Base-by-base conservation (phyloP, 805 yeast species). In the Yarrowia porcina region DNA sequence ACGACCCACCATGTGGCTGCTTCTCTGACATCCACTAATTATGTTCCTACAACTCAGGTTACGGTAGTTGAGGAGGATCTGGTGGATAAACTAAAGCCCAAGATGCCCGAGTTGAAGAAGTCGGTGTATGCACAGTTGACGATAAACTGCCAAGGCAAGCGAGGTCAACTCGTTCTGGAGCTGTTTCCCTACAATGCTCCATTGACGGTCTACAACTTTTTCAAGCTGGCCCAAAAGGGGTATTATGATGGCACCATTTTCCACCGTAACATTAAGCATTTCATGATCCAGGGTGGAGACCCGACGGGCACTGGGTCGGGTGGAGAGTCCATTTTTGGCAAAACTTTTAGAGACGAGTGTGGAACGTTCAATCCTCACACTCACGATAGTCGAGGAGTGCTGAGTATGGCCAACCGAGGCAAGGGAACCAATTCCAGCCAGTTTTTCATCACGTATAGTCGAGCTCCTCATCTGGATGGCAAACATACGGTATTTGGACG, bases 341-440 rank as follows among this genome's bases (percentile, higher is more conserved):
- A 65, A 36, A 67, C 73, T 41, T 72, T 69, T 64, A 66, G 57
- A 65, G 80, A 67, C 52, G 76, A 73, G 59, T 67, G 71, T 15
- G 38, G 50, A 52, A 45, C 69, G 65, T 23, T 66, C 57, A 65
- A 71, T 65, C 63, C 75, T 78, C 83, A 83, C 79, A 86, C 75
- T 69, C 96, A 90, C 78, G 83, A 82, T 76, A 85, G 81, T 74
- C 87, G 93, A 66, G 96, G 96, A 73, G 80, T 89, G 68, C 77
- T 90, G 70, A 85, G 96, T 42, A 90, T 90, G 97, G 97, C 97
- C 67, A 90, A 90, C 70, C 88, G 93, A 64, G 97, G 97, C 69
- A 93, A 93, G 76, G 87, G 88, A 83, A 88, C 96, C 74, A 90
- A 90, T 74, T 94, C 96, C 23, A 88, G 96, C 25, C 97, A 90